Percentiles rank a stretch among this genome's conserved stretches.
Conservation (phyloP, 169 alveolate species). For the Plasmodium vinckei region DNA sequence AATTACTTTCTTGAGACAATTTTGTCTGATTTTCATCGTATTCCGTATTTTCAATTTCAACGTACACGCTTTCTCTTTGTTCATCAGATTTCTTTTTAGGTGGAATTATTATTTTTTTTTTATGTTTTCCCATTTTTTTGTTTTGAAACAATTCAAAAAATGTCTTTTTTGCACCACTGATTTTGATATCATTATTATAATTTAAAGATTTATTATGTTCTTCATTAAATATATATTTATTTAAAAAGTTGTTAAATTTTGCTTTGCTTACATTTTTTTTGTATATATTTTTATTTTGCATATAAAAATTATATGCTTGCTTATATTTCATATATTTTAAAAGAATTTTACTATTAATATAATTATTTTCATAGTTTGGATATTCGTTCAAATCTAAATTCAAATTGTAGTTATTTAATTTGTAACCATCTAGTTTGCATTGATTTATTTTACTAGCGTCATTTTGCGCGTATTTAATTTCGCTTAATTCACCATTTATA, state of each 20-base stretch:
- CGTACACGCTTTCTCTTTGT: background rate
- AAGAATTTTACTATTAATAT: constrained; percentile 47
- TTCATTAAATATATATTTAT: constrained; percentile 12
- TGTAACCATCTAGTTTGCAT: background rate
- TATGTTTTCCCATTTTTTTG: constrained; percentile 1
- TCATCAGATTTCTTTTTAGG: background rate
- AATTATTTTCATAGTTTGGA: background rate
- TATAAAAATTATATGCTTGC: constrained; percentile 38
- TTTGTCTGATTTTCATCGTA: too few species aligned
- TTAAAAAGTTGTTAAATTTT: constrained; percentile 18
- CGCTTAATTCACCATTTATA: background rate
- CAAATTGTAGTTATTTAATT: background rate
- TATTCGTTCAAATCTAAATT: background rate
- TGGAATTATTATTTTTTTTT: background rate
- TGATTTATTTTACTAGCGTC: background rate
- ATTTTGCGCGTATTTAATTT: too few species aligned
- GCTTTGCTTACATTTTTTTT: constrained; percentile 28
- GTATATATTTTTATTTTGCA: constrained; percentile 25
- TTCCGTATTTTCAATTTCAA: too few species aligned
- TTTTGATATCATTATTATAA: background rate
- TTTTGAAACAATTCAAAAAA: background rate
- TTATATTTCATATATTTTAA: constrained; percentile 46
- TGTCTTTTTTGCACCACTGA: background rate
- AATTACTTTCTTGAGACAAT: too few species aligned
- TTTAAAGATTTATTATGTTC: constrained; percentile 8